Base-by-base conservation (phyloP, 73 alveolate species). In the Paramecium pentaurelia region DNA sequence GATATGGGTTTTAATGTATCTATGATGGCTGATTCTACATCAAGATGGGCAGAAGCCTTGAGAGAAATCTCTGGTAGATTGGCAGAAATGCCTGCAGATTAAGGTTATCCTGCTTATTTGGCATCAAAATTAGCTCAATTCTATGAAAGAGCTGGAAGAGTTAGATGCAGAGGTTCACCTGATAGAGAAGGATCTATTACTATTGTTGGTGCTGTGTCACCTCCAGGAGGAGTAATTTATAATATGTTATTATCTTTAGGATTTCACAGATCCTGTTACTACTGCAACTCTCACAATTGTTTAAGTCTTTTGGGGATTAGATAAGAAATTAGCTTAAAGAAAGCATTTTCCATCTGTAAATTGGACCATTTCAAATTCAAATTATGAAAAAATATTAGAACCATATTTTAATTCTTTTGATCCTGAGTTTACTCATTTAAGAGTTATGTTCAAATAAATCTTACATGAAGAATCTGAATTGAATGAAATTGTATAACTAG, bases 41-140 rank as follows among this genome's bases (percentile, higher is more conserved):
- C 99, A 12, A 97, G 99, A 86, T 98, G 99, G 99, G 99, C 99
- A 28, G 99, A 98, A 95, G 99, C 99, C 71, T 92, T 98, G 91
- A 97, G 99, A 96, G 99, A 98, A 95, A 98, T 98, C 93, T 98
- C 99, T 16, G 99, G 99, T 51, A 97, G 99, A 77, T 95, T 98
- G 84, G 99, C 99, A 20, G 99, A 98, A 95, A 98, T 98, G 99
- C 99, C 99, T 36, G 99, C 99, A 60, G 99, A 97, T 95, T 93
- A 97, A 22, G 99, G 99, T 89, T 98, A 97, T 95, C 99, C 99
- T n/a, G 99, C 99, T 30, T 97, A 98, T 95, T 95, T 98, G 25
- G 99, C 99, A 40, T 95, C 98, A 37, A 98, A 95, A 92, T 60
- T 96, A 71, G 99, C 99, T 36, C 96, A 98, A 92, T 98, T 98